Base-by-base conservation (phyloP, 139 green algal species). In the Desmodesmus armatus region DNA sequence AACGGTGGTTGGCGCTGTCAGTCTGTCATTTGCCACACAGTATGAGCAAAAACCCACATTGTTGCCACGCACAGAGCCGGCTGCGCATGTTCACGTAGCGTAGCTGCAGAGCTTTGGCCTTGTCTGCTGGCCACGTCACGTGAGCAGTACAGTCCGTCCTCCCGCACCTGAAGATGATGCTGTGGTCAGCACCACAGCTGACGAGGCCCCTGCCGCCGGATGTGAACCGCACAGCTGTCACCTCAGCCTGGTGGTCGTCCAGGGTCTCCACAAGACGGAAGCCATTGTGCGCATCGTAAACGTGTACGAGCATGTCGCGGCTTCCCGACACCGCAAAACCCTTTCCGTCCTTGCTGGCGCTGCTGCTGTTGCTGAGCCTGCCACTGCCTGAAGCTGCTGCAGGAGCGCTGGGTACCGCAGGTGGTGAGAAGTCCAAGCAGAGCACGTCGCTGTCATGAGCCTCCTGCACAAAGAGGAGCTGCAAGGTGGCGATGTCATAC, bases 391-490 rank as follows among this genome's bases (percentile, higher is more conserved):
- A n/a, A n/a, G n/a, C n/a, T n/a, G n/a, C n/a, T n/a, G n/a, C n/a
- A n/a, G n/a, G n/a, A n/a, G n/a, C n/a, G n/a, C n/a, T n/a, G n/a
- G n/a, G n/a, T n/a, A n/a, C n/a, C n/a, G n/a, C n/a, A n/a, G n/a
- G n/a, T 11, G 83, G 51, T 3, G 87, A 89, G 75, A 89, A 93
- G 71, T 91, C 87, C 23, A 93, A 62, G 49, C 73, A 82, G 2
- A 93, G 78, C 9, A 94, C 73, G 63, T 92, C 89, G 15, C 43
- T 31, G 44, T 94, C 91, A 67, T 94, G 91, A 1, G 91, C 91
- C 70, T 92, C 89, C 27, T 80, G 69, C 4, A 91, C 6, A 5
- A 79, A 40, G 23, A 90, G 11, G 33, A 90, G 84, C 58, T 80
- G 41, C 47, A 90, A 40, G 13, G 71, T 89, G 31, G 53, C 33